Conservation (phyloP, 2,329 filamentous ascomycete genomes). For the Alternaria panax region DNA sequence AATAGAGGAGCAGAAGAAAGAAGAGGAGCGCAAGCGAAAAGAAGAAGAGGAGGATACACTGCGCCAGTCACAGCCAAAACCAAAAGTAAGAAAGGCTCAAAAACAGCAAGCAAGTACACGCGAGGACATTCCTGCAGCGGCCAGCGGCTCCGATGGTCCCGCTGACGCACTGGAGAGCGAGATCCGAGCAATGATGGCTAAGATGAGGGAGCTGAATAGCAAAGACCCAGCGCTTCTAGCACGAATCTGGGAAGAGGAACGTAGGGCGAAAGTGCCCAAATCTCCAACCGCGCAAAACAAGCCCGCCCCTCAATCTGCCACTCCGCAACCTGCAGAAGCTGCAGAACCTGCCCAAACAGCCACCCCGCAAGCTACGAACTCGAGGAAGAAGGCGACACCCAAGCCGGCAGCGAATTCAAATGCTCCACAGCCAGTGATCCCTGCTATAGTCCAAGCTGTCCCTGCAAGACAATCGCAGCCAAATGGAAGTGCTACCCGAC, state of each 20-base stretch:
- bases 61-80: conserved; percentile 29
- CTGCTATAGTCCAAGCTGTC: conserved; percentile 10
- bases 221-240: conserved; percentile 64
- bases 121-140: conserved; percentile 9
- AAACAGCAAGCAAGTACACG: conserved; percentile 29
- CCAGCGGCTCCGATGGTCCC: background rate
- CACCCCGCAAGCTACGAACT: conserved; percentile 27
- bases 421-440: conserved; percentile 9
- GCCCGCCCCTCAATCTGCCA: conserved; percentile 27
- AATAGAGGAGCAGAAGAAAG: conserved; percentile 38
- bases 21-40: conserved; percentile 31
- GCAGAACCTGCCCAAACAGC: conserved; percentile 17
- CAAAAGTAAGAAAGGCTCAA: conserved; percentile 32
- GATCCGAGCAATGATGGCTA: conserved; percentile 63
- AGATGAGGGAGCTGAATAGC: conserved; percentile 64
- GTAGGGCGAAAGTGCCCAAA: conserved; percentile 47
- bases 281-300: conserved; percentile 33
- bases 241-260: conserved; percentile 64
- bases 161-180: conserved; percentile 56
- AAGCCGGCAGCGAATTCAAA: conserved; percentile 20
- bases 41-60: conserved; percentile 28
- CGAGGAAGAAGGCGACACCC: conserved; percentile 30
- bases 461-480: conserved; percentile 12
- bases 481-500: conserved; percentile 6
- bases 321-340: conserved; percentile 17